Evolutionary conservation across 192 early-diverging fungal species (phyloP), one percentile per base, ranked within the genome.

Genomic region (Podochytrium sp.): DNA sequence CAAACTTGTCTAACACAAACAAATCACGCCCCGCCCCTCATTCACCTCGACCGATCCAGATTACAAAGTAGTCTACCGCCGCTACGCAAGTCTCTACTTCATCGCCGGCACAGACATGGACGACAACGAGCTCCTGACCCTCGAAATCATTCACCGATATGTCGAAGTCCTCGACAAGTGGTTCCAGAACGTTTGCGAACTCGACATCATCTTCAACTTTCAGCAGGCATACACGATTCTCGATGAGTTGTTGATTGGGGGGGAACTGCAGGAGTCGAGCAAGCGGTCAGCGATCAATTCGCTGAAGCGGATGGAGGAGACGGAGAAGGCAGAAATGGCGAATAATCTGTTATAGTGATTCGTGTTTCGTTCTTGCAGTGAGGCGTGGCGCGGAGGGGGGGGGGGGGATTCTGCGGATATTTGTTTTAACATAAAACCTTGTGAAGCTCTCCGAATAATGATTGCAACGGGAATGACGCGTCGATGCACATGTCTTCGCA

Each of bases 171-270:
- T 99, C 51, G 98, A 99, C 82, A 90, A 96, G 67, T 97, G 95
- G 82, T 99, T 99, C 83, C 89, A 94, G 71, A 99, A 96, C 76
- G 95, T 96, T 0, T 94, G 95, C 78, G 97, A 99, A 70, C 84
- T 99, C 55, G 97, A 99, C 79, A 87, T 99, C 64, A 98, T 99
- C 67, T 99, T 98, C 87, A 94, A 98, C 84, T 99, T 97, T 82
- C 94, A 99, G 74, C 85, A 86, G 76, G 85, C 85, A 6, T 86
- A 86, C 68, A 79, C 79, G 40, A 86, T 86, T 43, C 79, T 86
- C 37, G 63, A 91, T 75, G 94, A 93, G 12, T 94, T 94, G 62
- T 94, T 92, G 80, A 91, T 94, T 59, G 70, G 69, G 2, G 84
- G 84, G 10, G 97, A 99, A 81, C 78, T 98, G 79, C 94, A 96